phyloP scores from a whole-genome alignment of 2,329 filamentous ascomycete genomes.

The Fusarium vanettenii region DNA sequence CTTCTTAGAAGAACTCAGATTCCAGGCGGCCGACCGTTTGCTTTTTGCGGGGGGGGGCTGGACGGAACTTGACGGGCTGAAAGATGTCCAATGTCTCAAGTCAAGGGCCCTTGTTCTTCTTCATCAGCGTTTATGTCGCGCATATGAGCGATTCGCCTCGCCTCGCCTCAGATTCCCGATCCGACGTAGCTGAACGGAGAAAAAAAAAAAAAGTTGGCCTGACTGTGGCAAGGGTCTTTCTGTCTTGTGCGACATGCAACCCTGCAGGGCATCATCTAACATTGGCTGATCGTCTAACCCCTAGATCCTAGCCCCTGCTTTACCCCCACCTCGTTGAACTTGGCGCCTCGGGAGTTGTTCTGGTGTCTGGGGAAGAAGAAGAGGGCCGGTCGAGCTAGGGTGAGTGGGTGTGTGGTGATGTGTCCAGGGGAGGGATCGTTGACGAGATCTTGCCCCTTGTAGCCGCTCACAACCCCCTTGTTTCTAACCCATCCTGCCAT shows the following conservation, averaged over 20 bases:
- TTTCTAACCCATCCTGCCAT: neutral
- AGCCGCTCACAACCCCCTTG: neutral
- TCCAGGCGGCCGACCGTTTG: neutral
- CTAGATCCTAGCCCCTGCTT: conserved; percentile 15
- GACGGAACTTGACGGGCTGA: conserved; percentile 19
- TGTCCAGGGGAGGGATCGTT: neutral
- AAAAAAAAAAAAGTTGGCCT: neutral
- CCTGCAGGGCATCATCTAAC: conserved; percentile 28
- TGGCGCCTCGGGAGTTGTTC: conserved; percentile 10
- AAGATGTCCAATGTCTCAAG: conserved; percentile 20
- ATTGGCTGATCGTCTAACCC: neutral
- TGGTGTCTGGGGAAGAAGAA: conserved; percentile 22
- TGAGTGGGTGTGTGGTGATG: conserved; percentile 8
- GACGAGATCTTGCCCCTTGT: neutral
- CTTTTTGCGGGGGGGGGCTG: neutral
- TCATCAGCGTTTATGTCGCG: conserved; percentile 7
- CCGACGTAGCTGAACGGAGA: neutral
- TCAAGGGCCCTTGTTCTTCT: neutral
- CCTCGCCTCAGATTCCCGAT: neutral
- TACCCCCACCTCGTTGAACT: neutral
- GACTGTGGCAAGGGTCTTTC: conserved; percentile 15
- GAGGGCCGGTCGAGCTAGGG: neutral
- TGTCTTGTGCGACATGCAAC: conserved; percentile 13
- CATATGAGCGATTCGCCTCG: conserved; percentile 22
- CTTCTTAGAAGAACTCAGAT: conserved; percentile 13